Evolutionary conservation across 2,329 filamentous ascomycete species (phyloP).

Genomic region (Phyllosticta paracitricarpa): DNA sequence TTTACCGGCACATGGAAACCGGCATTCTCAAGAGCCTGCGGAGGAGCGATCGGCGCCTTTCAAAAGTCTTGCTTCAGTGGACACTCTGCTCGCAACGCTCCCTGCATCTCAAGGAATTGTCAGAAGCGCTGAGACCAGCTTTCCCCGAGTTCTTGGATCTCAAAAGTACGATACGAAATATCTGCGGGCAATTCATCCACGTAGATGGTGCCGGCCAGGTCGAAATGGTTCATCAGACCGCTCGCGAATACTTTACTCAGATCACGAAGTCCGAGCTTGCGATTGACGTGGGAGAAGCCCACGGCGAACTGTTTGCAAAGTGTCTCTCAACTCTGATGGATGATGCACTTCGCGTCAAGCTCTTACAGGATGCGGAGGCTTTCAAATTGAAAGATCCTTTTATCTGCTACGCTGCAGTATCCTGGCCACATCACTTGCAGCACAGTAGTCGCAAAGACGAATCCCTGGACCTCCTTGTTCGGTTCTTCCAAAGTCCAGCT

Average conservation of each 20-base stretch:
- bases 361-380: not conserved
- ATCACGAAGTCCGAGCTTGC: not conserved
- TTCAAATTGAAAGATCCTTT: not conserved
- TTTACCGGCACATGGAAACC: not conserved
- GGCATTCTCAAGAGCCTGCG: not conserved
- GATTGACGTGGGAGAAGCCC: not conserved
- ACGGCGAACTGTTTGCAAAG: not conserved
- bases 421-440: not conserved
- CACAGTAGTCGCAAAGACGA: not conserved
- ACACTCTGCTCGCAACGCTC: not conserved
- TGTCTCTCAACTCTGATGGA: not conserved
- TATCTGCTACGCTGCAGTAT: not conserved
- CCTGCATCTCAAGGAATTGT: not conserved
- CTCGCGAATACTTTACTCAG: not conserved
- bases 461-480: not conserved
- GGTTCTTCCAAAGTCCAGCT: not conserved
- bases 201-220: not conserved
- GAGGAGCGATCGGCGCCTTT: not conserved
- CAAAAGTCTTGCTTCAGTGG: not conserved
- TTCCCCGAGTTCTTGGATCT: not conserved
- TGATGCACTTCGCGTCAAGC: not conserved
- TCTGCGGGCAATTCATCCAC: not conserved
- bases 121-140: not conserved
- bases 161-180: not conserved
- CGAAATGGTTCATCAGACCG: not conserved